Evolutionary conservation across 176 grass and related monocot genomes (phyloP).

Genomic region (Lolium perenne): DNA sequence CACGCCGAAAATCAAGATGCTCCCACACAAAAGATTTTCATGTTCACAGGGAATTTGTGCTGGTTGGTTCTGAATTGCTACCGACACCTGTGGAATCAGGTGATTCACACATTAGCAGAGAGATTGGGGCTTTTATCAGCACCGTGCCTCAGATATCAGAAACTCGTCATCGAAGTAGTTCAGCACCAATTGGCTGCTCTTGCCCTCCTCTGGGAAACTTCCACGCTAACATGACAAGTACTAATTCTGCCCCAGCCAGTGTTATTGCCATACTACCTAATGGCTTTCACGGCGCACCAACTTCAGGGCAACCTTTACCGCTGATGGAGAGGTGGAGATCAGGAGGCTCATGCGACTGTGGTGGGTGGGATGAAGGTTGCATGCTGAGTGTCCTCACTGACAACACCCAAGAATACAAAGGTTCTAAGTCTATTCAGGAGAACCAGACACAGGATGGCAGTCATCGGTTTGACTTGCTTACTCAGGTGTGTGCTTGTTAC

Average conservation of each 20-base stretch:
- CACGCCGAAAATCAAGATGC: conserved; percentile 55
- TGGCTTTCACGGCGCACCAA: conserved; percentile 73
- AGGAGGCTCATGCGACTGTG: conserved; percentile 89
- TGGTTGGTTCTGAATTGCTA: conserved; percentile 68
- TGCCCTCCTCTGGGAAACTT: conserved; percentile 40
- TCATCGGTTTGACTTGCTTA: conserved; percentile 68
- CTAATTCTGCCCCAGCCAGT: conserved; percentile 43
- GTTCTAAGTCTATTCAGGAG: conserved; percentile 28
- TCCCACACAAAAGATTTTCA: conserved; percentile 43
- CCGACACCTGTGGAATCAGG: conserved; percentile 48
- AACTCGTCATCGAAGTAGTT: conserved; percentile 35
- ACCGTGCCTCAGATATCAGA: conserved; percentile 45
- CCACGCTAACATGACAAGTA: conserved; percentile 35
- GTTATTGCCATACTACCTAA: conserved; percentile 71
- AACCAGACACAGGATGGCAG: conserved; percentile 48
- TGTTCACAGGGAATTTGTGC: conserved; percentile 74
- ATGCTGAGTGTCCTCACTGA: conserved; percentile 63
- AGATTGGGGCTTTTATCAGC: conserved; percentile 78
- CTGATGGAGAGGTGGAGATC: conserved; percentile 90
- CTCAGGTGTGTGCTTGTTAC: conserved; percentile 57
- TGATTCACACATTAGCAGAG: conserved; percentile 53
- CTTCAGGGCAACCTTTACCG: conserved; percentile 57
- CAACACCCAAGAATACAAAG: conserved; percentile 33
- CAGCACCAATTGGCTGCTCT: conserved; percentile 34
- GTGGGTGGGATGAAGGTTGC: conserved; percentile 98